Evolutionary conservation across 257 asterid genomes (phyloP), one percentile per base, ranked within the genome.

Genomic region (Penstemon barbatus): DNA sequence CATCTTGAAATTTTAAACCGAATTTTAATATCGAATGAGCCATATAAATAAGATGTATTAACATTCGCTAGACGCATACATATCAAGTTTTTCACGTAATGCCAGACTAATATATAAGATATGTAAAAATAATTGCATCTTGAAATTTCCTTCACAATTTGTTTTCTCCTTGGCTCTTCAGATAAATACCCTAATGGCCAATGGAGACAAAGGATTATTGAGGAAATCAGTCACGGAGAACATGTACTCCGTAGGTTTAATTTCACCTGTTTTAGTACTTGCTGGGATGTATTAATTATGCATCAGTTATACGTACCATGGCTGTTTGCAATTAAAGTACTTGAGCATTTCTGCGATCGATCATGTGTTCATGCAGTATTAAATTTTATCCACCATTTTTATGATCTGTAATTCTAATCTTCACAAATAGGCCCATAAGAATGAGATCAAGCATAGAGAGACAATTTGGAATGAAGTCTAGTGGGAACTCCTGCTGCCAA

Each of bases 211-310:
- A 74, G 80, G 65, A 75, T 70, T 79, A 45, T 71, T 92, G 84
- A 86, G 97, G 78, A 92, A 85, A 83, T 73, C 62, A 68, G 97
- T 83, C 64, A 90, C 98, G 6, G 98, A 92, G 78, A 81, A 77
- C 57, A 90, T 92, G 98, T 86, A 85, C 81, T 90, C 98, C 51
- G 98, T 92, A 88, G 75, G 98, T 80, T 68, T n/a, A n/a, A n/a
- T n/a, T 67, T 48, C 69, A 65, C 72, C 55, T 58, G 43, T 74
- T 51, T 54, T 55, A n/a, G 55, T 40, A 41, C 73, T 43, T 55
- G 38, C 50, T 72, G 18, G 42, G 68, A 65, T 57, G 48, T 59
- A 49, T 55, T n/a, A n/a, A n/a, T n/a, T 42, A 18, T 60, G 39
- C 41, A 18, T 57, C 45, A 33, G 12, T 66, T 52, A 38, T 80